Evolutionary conservation across 1,284 basidiomycete genomes (phyloP).

Genomic region (Heterobasidion annosum): DNA sequence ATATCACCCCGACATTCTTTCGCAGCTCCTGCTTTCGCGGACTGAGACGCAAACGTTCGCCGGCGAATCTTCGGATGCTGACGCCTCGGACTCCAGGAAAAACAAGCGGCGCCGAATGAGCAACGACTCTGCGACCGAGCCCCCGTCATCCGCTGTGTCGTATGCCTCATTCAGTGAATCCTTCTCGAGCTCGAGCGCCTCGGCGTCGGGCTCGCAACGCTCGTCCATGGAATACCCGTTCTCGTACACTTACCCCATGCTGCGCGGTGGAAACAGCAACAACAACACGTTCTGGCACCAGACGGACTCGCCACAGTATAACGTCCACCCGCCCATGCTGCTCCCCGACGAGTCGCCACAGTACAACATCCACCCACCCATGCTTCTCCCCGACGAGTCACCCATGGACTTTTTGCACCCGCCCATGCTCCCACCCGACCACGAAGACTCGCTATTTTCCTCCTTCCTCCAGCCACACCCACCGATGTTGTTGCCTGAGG

Average conservation of each 20-base stretch:
- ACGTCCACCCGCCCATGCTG: conserved; percentile 55
- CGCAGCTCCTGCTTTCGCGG: conserved; percentile 31
- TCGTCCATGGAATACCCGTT: conserved; percentile 57
- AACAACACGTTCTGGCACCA: conserved; percentile 59
- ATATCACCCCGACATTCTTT: conserved; percentile 61
- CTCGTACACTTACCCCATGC: conserved; percentile 8
- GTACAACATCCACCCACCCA: neutral
- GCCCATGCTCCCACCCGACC: conserved; percentile 25
- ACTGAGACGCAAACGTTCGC: conserved; percentile 42
- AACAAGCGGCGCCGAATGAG: conserved; percentile 66
- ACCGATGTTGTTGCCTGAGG: conserved; percentile 39
- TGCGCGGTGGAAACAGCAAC: conserved; percentile 36
- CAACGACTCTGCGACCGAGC: conserved; percentile 51
- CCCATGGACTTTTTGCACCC: conserved; percentile 46
- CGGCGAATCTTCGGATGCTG: conserved; percentile 30
- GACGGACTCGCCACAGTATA: conserved; percentile 31
- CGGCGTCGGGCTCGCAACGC: conserved; percentile 31
- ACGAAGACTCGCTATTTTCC: conserved; percentile 38
- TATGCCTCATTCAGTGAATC: conserved; percentile 22
- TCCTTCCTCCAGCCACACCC: conserved; percentile 51
- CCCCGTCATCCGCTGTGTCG: conserved; percentile 35
- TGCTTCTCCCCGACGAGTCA: conserved; percentile 33
- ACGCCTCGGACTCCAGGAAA: conserved; percentile 32
- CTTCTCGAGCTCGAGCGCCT: conserved; percentile 17
- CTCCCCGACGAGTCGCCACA: conserved; percentile 28